These are phyloP conservation scores for Daphne laureola DNA, from an alignment of 441 rosid species.

Conservation along the genomic window DNA sequence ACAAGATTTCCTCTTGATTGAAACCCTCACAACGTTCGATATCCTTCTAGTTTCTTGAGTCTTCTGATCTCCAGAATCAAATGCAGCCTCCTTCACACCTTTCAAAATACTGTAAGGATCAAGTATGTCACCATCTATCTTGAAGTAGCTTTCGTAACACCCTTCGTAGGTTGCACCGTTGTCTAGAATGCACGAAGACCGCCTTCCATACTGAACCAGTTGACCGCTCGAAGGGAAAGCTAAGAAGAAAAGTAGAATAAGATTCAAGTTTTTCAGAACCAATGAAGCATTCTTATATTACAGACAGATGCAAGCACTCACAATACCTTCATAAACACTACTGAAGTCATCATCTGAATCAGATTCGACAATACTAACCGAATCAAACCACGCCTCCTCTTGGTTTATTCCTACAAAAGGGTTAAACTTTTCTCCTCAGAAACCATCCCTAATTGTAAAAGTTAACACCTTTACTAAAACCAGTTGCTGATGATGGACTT, in stretches of 20 bases:
- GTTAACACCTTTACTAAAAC: too few species aligned
- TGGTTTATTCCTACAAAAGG: constrained; percentile 46
- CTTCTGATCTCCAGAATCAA: constrained; percentile 27
- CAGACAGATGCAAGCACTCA: not conserved
- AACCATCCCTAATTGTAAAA: not conserved
- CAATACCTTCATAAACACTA: constrained; percentile 49
- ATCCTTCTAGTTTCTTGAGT: constrained; percentile 41
- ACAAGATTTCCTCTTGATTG: constrained; percentile 52
- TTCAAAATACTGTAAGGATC: constrained; percentile 31
- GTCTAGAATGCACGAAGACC: constrained; percentile 27
- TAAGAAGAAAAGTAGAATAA: constrained; percentile 16
- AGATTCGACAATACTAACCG: constrained; percentile 69
- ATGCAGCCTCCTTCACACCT: constrained; percentile 24
- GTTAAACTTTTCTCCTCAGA: not conserved
- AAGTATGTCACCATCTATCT: constrained; percentile 39
- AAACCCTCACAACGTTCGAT: constrained; percentile 58
- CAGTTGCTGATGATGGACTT: too few species aligned
- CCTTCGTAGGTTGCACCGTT: constrained; percentile 35
- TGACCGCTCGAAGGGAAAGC: constrained; percentile 38
- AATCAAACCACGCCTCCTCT: constrained; percentile 83
- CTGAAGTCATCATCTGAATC: constrained; percentile 75
- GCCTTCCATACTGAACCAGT: constrained; percentile 39
- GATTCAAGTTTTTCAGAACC: not conserved
- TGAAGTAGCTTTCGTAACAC: constrained; percentile 47
- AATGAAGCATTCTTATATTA: too few species aligned